Percentiles rank a stretch among this genome's conserved stretches.
Conservation (phyloP, 2,329 filamentous ascomycete species). For the Teratosphaeria nubilosa region DNA sequence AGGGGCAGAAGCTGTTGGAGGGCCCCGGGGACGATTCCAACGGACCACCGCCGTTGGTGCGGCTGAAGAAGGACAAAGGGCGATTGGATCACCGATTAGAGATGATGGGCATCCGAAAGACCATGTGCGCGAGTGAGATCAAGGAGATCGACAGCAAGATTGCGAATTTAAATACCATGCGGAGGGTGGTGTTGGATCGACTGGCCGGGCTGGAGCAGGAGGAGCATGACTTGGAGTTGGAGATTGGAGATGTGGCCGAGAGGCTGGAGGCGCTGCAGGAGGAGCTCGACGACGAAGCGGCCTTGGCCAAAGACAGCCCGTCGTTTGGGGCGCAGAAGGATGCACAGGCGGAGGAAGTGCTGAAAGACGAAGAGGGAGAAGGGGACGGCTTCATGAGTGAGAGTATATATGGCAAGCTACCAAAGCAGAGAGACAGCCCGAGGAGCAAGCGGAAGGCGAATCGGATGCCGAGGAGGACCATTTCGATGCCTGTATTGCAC, state of each 20-base stretch:
- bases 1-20: conserved; percentile 64
- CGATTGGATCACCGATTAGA: conserved; percentile 76
- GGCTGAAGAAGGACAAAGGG: conserved; percentile 70
- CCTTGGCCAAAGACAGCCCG: conserved; percentile 33
- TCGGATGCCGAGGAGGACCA: conserved; percentile 48
- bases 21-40: conserved; percentile 44
- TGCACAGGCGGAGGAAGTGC: conserved; percentile 32
- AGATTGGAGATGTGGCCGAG: conserved; percentile 54
- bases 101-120: conserved; percentile 85
- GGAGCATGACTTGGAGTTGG: conserved; percentile 80
- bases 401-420: conserved; percentile 90
- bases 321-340: conserved; percentile 31
- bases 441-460: conserved; percentile 43
- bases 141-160: conserved; percentile 96
- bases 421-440: conserved; percentile 40
- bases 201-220: conserved; percentile 81
- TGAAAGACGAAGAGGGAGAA: conserved; percentile 28
- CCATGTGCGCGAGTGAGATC: conserved; percentile 95
- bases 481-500: conserved; percentile 89
- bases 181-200: conserved; percentile 79
- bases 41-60: conserved; percentile 57
- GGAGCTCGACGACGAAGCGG: conserved; percentile 42
- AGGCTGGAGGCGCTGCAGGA: conserved; percentile 55
- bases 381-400: conserved; percentile 79
- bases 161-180: conserved; percentile 83